Base-by-base conservation (phyloP, 306 rosid genomes). In the Acacia crassicarpa region DNA sequence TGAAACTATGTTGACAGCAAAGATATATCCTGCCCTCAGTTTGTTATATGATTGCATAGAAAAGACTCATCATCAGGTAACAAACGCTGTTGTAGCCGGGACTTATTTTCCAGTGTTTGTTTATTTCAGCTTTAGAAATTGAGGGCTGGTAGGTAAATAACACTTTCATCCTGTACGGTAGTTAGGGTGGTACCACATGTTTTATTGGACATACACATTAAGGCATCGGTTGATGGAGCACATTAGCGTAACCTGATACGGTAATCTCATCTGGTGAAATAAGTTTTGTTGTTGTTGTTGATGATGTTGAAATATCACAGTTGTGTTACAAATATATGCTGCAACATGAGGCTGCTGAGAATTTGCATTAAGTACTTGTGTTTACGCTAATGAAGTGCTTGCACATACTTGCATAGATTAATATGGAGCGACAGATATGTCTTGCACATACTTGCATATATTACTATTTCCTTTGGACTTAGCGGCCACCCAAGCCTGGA, bases 41-140 rank as follows among this genome's bases (percentile, higher is more conserved):
- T 72, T 83, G 85, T 40, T 51, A 53, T 67, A 68, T 61, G 76
- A 81, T 75, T 84, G 48, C 51, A 19, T 66, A n/a, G 14, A 54
- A 54, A 43, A 35, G 67, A 75, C 38, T 58, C 30, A 7, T 53
- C 27, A 20, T 58, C 17, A 30, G 77, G 65, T 49, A 4, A 30
- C n/a, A 10, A 49, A 70, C 43, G 67, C 41, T n/a, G 8, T 17
- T 33, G 44, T 17, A 48, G 63, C 70, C n/a, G 9, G 16, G 13
- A 63, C 59, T 33, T 75, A 40, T 65, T 53, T 79, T 61, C 49
- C 19, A 45, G 69, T 27, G 49, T 38, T 22, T 20, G 62, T 61
- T 17, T 30, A 4, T 67, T 72, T 27, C n/a, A 69, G 41, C 41
- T 61, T 69, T 35, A 33, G n/a, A 83, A 6, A 63, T 53, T 20